These are phyloP conservation scores for Colletotrichum viniferum DNA, from an alignment of 2,329 filamentous ascomycete genomes.

Conservation along the genomic window DNA sequence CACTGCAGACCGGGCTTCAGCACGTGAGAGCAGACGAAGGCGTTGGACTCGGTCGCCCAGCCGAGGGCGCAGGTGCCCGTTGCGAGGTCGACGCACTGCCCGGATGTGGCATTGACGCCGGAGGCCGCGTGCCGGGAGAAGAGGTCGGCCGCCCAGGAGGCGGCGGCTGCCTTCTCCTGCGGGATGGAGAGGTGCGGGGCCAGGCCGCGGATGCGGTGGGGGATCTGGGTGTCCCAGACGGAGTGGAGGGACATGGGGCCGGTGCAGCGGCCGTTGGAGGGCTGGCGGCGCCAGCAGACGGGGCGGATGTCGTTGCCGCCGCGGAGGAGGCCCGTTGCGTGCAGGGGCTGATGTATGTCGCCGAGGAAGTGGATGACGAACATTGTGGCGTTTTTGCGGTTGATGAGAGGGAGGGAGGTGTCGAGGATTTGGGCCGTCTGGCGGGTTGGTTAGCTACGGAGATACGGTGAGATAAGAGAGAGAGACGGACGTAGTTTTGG, in stretches of 20 bases:
- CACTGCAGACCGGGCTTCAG: background rate
- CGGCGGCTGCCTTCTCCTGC: slow-evolving; percentile 14
- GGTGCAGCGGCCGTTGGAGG: slow-evolving; percentile 5
- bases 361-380: slow-evolving; percentile 24
- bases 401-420: slow-evolving; percentile 30
- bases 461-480: background rate
- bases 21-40: slow-evolving; percentile 15
- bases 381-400: slow-evolving; percentile 23
- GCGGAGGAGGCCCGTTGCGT: slow-evolving; percentile 20
- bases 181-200: slow-evolving; percentile 3
- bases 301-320: slow-evolving; percentile 23
- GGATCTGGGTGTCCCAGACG: slow-evolving; percentile 22
- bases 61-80: background rate
- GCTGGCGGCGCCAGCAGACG: slow-evolving; percentile 19
- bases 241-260: slow-evolving; percentile 20
- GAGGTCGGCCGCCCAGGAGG: slow-evolving; percentile 10
- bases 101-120: background rate
- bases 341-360: slow-evolving; percentile 23
- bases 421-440: slow-evolving; percentile 19
- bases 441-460: background rate
- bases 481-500: slow-evolving; percentile 13
- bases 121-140: background rate
- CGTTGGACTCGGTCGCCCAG: slow-evolving; percentile 17
- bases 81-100: slow-evolving; percentile 11
- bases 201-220: slow-evolving; percentile 17